Base-by-base conservation (phyloP, 768 basidiomycete species). In the Melanogaster broomeanus region DNA sequence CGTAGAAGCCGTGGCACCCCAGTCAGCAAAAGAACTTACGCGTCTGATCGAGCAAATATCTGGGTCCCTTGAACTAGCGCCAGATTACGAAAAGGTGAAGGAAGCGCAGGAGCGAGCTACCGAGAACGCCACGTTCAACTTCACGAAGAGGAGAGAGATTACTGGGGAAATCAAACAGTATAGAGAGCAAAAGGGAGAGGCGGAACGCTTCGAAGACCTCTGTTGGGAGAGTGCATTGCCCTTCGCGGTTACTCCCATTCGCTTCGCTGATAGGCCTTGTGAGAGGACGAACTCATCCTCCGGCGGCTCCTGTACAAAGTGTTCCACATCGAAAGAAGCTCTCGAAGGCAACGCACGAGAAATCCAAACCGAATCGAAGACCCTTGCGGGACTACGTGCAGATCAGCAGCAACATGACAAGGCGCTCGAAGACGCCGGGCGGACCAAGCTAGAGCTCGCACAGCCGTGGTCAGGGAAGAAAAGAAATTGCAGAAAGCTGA, bases 131-230 rank as follows among this genome's bases (percentile, higher is more conserved):
- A 96, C 93, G 0, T 87, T 89, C 73, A 97, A 96, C 67, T 98
- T 95, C 66, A 90, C 88, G 5, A 98, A 96, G 67, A 83, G 96
- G 41, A 80, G 95, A 47, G 93, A 93, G 10, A 94, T 98, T 55
- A 81, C 93, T 1, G 90, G 90, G 8, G 97, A 99, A 69, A 94
- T 97, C 58, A 94, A 91, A 69, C 93, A 96, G 63, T 98, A 95
- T 72, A 93, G 93, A 73, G 94, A 98, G 65, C 97, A 98, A 72
- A 93, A 95, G 69, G 83, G 81, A 5, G 96, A 98, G 65, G 93
- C 94, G 4, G 90, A 92, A 58, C 77, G 88, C 38, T 98, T 95
- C 60, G 88, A 94, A 66, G 76, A 74, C 8, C 73, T 98, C 13
- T 81, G 82, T 60, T 74, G 85, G 94, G 60, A 75, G 80, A 66